Evolutionary conservation across 2,329 filamentous ascomycete genomes (phyloP).

Genomic region (Zalaria obscura): DNA sequence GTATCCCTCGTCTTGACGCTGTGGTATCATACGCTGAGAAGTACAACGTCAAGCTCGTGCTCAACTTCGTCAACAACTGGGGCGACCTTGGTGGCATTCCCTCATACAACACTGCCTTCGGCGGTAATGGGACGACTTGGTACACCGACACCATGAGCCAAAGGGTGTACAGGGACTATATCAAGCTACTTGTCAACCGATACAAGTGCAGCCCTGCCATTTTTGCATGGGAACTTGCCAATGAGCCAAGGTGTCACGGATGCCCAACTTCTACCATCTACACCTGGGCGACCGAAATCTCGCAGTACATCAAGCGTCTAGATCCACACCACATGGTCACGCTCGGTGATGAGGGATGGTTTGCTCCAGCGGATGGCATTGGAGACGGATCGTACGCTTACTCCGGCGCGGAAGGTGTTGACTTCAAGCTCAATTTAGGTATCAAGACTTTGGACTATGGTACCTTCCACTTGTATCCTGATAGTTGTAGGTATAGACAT

Average conservation of each 20-base stretch:
- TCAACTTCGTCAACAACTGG: slow-evolving; percentile 58
- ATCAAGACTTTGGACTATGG: slow-evolving; percentile 10
- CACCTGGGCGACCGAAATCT: slow-evolving; percentile 44
- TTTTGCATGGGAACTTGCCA: slow-evolving; percentile 54
- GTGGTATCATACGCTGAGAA: slow-evolving; percentile 47
- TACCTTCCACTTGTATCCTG: slow-evolving; percentile 11
- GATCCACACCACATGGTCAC: slow-evolving; percentile 48
- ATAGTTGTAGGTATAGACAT: slow-evolving; percentile 1
- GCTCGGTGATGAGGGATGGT: slow-evolving; percentile 47
- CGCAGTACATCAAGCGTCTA: slow-evolving; percentile 48
- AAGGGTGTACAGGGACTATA: slow-evolving; percentile 47
- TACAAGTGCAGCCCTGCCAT: slow-evolving; percentile 46
- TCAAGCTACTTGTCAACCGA: slow-evolving; percentile 42
- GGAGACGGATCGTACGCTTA: slow-evolving; percentile 19
- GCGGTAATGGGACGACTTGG: slow-evolving; percentile 35
- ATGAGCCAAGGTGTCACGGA: slow-evolving; percentile 49
- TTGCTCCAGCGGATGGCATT: background rate
- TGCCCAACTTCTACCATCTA: slow-evolving; percentile 44
- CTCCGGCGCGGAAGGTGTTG: slow-evolving; percentile 7
- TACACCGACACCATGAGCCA: slow-evolving; percentile 36
- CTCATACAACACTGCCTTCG: slow-evolving; percentile 43
- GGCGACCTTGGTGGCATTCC: slow-evolving; percentile 51
- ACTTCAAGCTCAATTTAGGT: slow-evolving; percentile 10
- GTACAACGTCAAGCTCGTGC: slow-evolving; percentile 47
- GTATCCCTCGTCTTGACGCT: slow-evolving; percentile 50